Evolutionary conservation across 495 filamentous ascomycete genomes (phyloP).

Genomic region (Astrocystis sublimbata): DNA sequence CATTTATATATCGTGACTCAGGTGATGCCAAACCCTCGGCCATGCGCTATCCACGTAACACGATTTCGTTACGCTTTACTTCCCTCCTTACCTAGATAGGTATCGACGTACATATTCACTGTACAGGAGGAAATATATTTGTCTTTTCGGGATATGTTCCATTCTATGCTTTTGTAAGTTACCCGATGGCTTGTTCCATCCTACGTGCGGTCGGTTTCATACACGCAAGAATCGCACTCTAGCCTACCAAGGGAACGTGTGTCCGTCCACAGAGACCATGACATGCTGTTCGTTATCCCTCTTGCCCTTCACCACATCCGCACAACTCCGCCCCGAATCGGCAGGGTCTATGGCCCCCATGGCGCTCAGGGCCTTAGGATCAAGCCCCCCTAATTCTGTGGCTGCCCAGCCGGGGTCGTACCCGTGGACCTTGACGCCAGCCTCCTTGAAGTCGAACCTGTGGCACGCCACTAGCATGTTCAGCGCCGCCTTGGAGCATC

Average conservation of each 20-base stretch:
- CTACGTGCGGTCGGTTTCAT: too few species aligned
- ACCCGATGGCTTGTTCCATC: too few species aligned
- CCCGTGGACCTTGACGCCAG: constrained; percentile 6
- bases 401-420: constrained; percentile 4
- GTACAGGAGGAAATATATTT: too few species aligned
- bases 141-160: too few species aligned
- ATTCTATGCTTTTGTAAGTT: too few species aligned
- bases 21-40: too few species aligned
- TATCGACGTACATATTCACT: too few species aligned
- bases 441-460: constrained; percentile 4
- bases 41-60: too few species aligned
- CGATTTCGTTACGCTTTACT: too few species aligned
- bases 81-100: too few species aligned
- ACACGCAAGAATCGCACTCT: too few species aligned
- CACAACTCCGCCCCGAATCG: constrained; percentile 1
- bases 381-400: background rate
- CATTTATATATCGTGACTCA: too few species aligned
- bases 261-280: constrained; percentile 4
- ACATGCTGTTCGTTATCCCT: constrained; percentile 3
- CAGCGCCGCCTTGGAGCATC: constrained; percentile 13
- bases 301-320: constrained; percentile 4
- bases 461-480: constrained; percentile 11
- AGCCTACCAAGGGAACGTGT: constrained; percentile 3
- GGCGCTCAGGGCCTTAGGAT: background rate
- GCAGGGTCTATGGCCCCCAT: background rate